Evolutionary conservation across 1,284 basidiomycete species (phyloP).

Genomic region (Malassezia arunalokei): DNA sequence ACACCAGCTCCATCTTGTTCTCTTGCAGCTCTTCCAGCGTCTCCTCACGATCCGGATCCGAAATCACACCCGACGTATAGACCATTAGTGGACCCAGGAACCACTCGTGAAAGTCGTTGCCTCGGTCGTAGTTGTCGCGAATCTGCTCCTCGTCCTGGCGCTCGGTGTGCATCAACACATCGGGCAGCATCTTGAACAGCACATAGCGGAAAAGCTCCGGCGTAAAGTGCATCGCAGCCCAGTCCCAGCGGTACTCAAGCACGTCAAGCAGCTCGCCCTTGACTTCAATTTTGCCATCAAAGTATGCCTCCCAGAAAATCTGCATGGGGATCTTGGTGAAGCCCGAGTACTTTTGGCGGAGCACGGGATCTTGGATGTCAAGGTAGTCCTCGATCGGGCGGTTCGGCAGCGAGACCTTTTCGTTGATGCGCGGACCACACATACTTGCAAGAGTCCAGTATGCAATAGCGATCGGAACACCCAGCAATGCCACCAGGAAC

Average conservation of each 20-base stretch:
- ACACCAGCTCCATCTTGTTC: constrained; percentile 91
- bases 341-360: constrained; percentile 62
- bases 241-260: constrained; percentile 89
- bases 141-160: constrained; percentile 90
- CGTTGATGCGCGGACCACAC: constrained; percentile 69
- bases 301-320: constrained; percentile 92
- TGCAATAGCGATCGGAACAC: constrained; percentile 63
- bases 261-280: constrained; percentile 88
- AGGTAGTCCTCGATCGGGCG: constrained; percentile 68
- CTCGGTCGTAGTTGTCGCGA: constrained; percentile 88
- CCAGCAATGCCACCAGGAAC: constrained; percentile 58
- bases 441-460: constrained; percentile 86
- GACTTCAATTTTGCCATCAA: constrained; percentile 89
- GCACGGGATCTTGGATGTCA: constrained; percentile 68
- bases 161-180: constrained; percentile 79
- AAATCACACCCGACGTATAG: constrained; percentile 86
- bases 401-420: constrained; percentile 73
- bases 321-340: constrained; percentile 94
- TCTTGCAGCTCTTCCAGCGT: constrained; percentile 92
- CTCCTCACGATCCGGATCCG: constrained; percentile 62
- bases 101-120: constrained; percentile 52
- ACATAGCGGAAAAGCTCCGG: constrained; percentile 87
- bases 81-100: constrained; percentile 93
- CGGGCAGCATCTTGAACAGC: constrained; percentile 73
- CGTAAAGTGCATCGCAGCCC: constrained; percentile 75